Evolutionary conservation across 2,329 filamentous ascomycete species (phyloP), one percentile per base, ranked within the genome.

Genomic region (Madurella mycetomatis): DNA sequence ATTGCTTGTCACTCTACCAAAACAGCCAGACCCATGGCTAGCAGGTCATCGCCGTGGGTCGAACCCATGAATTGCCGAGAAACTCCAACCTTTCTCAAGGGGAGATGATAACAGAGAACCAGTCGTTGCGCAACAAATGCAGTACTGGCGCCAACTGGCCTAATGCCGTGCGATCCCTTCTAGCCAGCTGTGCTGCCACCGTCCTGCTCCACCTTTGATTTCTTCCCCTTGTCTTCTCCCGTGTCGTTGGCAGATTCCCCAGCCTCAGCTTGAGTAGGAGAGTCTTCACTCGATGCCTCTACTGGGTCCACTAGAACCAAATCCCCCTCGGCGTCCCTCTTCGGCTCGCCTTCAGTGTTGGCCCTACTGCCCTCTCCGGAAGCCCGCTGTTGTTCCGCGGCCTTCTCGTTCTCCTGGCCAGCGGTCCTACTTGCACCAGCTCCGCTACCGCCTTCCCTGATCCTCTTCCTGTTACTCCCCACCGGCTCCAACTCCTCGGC

Each of bases 391-490:
- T 45, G 15, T 45, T 19, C 41, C 15, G 16, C 17, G 25, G 25
- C 25, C 25, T 25, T 47, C 25, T n/a, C n/a, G 16, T 16, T 37
- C 41, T 7, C 25, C 25, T 37, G 11, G 34, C 11, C 34, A 15
- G 34, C 13, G 34, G 9, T 37, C 2, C 34, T 37, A 9, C 34
- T 37, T 4, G 4, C 13, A 15, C 34, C 13, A 15, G 34, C 34
- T 9, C 34, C 34, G 9, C 34, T 11, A 15, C 57, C 61, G 9
- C 73, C 73, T 49, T 77, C 76, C 67, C 76, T 82, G 0, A 76
- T 49, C 62, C 78, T 80, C 72, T 83, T 83, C 37, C 41, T 40
- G 4, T 32, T 66, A 68, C 9, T 68, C 44, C 1, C 47, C 67
- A 19, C 34, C 2, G 34, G 34, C 34, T 74, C 72, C 0, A 76